A percentile compares a stretch with the other conserved stretches of the same genome.
phyloP scores from a whole-genome alignment of 176 grass and related monocot species.

The Tillandsia fasciculata region DNA sequence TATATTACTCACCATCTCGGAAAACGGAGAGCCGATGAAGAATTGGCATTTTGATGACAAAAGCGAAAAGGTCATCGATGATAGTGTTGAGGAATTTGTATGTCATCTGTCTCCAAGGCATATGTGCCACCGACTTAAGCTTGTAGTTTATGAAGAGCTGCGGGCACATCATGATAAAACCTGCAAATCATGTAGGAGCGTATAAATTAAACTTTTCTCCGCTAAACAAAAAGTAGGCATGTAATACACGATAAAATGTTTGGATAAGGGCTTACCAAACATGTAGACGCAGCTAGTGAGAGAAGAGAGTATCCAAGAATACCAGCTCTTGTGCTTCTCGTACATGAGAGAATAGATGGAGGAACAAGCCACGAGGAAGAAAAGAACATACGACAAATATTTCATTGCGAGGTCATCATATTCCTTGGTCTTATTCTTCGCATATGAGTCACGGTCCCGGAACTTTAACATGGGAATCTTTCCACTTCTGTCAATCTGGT shows the following conservation, averaged over 20 bases:
- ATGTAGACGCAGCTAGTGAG: constrained; percentile 97
- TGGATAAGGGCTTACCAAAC: constrained; percentile 60
- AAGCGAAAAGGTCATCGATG: constrained; percentile 94
- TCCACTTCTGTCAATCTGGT: constrained; percentile 86
- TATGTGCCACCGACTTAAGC: constrained; percentile 86
- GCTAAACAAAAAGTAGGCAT: not conserved
- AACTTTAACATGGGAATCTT: constrained; percentile 81
- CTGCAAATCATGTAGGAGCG: constrained; percentile 32
- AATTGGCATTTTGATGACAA: constrained; percentile 99
- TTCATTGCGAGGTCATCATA: constrained; percentile 99
- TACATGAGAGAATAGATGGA: constrained; percentile 89
- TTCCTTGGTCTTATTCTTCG: constrained; percentile 98
- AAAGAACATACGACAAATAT: constrained; percentile 76
- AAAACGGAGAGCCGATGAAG: constrained; percentile 97
- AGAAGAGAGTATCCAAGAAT: constrained; percentile 99
- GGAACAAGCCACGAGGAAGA: constrained; percentile 63
- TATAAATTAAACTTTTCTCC: constrained; percentile 10
- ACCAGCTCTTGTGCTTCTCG: constrained; percentile 95
- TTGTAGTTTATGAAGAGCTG: constrained; percentile 99
- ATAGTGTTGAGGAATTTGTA: constrained; percentile 99
- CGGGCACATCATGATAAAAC: constrained; percentile 99
- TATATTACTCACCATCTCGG: constrained; percentile 68
- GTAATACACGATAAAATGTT: not conserved
- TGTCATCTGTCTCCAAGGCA: constrained; percentile 99
- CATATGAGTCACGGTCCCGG: constrained; percentile 77